Conservation (phyloP, 441 rosid genomes). For the Isatis lusitanica region DNA sequence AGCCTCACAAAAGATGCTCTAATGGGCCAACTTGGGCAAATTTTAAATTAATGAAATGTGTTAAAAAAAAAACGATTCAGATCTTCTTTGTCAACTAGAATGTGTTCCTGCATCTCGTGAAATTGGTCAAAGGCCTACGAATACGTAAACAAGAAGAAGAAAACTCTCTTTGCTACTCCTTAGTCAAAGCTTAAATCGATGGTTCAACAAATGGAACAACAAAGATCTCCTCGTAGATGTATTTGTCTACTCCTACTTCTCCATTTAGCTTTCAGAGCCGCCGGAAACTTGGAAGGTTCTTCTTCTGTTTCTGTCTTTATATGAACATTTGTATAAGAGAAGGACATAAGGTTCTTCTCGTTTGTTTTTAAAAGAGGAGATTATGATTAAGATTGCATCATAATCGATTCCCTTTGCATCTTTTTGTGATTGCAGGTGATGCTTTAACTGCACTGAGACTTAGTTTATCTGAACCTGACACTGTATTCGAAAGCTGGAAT, state of each 20-base stretch:
- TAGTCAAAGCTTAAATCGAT: too few species aligned
- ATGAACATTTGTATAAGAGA: too few species aligned
- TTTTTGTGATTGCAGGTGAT: conserved; percentile 41
- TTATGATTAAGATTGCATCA: neutral
- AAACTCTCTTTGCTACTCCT: too few species aligned
- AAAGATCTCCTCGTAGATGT: conserved; percentile 10
- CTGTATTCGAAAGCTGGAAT: conserved; percentile 67
- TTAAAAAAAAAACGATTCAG: too few species aligned
- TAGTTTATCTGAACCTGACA: conserved; percentile 49
- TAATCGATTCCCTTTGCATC: neutral
- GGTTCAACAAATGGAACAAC: conserved; percentile 23
- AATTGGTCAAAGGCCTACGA: too few species aligned
- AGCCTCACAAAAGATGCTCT: too few species aligned
- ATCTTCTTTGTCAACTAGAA: too few species aligned
- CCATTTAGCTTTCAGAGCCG: conserved; percentile 35
- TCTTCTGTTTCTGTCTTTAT: neutral
- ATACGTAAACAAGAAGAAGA: too few species aligned
- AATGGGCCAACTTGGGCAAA: too few species aligned
- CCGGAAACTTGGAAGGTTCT: conserved; percentile 55
- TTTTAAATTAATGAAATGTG: too few species aligned
- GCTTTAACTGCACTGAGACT: conserved; percentile 48
- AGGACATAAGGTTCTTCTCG: too few species aligned
- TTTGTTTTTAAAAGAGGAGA: neutral
- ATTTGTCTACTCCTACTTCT: conserved; percentile 37
- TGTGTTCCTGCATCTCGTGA: too few species aligned